Evolutionary conservation across 495 filamentous ascomycete genomes (phyloP).

Genomic region (Podospora conica): DNA sequence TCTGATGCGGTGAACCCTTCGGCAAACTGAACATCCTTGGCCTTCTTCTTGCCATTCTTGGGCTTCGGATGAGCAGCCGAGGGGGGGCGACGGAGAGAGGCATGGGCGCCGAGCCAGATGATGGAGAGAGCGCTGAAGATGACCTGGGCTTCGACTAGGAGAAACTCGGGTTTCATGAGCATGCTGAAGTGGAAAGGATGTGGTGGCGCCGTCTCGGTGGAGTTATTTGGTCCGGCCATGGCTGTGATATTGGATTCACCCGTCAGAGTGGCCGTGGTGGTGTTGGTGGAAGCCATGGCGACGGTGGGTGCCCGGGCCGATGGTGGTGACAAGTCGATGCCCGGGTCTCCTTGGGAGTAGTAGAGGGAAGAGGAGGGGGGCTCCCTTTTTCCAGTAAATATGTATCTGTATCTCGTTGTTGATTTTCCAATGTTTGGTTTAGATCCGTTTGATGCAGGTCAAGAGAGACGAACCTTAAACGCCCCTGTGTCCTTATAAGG

Average conservation of each 20-base stretch:
- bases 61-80: conserved; percentile 61
- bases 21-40: conserved; percentile 58
- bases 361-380: neutral
- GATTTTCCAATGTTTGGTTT: neutral
- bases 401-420: neutral
- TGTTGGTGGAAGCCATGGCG: neutral
- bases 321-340: neutral
- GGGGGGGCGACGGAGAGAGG: conserved; percentile 61
- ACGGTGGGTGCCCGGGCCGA: neutral
- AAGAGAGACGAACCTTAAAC: neutral
- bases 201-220: neutral
- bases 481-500: neutral
- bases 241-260: conserved; percentile 3
- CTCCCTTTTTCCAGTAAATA: neutral
- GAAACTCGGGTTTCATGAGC: conserved; percentile 47
- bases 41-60: conserved; percentile 38
- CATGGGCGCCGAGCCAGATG: conserved; percentile 43
- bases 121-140: conserved; percentile 37
- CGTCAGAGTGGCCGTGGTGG: neutral
- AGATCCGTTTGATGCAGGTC: neutral
- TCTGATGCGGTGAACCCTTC: conserved; percentile 76
- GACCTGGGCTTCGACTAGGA: conserved; percentile 35
- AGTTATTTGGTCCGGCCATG: conserved; percentile 1
- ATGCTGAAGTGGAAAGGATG: conserved; percentile 10
- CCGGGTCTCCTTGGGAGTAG: neutral